Evolutionary conservation across 2,329 filamentous ascomycete species (phyloP).

Genomic region (Cladosporium austrohemisphaericum): DNA sequence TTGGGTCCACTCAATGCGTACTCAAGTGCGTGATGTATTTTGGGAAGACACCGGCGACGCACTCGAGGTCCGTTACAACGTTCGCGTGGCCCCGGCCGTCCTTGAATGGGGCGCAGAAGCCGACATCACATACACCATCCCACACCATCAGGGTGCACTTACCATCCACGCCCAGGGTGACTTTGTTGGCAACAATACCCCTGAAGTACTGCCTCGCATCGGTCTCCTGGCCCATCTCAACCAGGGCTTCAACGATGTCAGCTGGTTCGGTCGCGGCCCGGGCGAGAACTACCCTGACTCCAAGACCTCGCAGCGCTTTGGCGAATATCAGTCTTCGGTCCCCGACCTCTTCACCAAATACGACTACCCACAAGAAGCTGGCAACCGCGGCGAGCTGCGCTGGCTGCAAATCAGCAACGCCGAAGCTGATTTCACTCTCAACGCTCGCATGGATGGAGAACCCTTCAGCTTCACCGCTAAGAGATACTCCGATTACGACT

Average conservation of each 20-base stretch:
- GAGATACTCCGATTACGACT: conserved; percentile 15
- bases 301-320: conserved; percentile 54
- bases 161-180: conserved; percentile 41
- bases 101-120: conserved; percentile 53
- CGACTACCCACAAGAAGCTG: conserved; percentile 65
- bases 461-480: conserved; percentile 20
- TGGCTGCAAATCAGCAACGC: conserved; percentile 32
- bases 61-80: conserved; percentile 10
- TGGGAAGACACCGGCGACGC: conserved; percentile 15
- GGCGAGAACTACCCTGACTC: conserved; percentile 64
- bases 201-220: conserved; percentile 55
- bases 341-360: conserved; percentile 55
- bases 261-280: conserved; percentile 61
- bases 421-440: conserved; percentile 7
- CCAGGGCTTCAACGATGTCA: conserved; percentile 43
- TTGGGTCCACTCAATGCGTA: conserved; percentile 21
- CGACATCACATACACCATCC: conserved; percentile 51
- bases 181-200: conserved; percentile 45
- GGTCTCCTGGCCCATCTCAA: conserved; percentile 56
- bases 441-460: conserved; percentile 13
- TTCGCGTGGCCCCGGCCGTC: conserved; percentile 51
- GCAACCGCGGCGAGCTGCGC: conserved; percentile 57
- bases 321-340: conserved; percentile 46
- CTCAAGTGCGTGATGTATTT: conserved; percentile 21
- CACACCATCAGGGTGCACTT: conserved; percentile 33